Evolutionary conservation across 2,329 filamentous ascomycete genomes (phyloP).

Genomic region (Aureobasidium sp.): DNA sequence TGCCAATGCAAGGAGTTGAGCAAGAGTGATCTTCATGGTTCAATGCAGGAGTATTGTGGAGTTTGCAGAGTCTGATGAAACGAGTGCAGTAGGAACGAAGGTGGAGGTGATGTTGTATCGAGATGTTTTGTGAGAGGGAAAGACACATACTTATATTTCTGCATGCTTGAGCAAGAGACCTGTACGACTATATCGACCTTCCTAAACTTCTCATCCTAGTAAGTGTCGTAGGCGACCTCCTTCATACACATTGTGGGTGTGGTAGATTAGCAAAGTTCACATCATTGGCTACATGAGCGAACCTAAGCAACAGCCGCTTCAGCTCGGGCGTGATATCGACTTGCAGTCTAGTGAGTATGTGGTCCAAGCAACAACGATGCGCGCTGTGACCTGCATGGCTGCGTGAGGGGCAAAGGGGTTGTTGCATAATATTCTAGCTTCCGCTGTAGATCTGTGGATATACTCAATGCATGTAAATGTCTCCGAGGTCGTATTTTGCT

Average conservation of each 20-base stretch:
- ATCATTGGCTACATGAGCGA: background rate
- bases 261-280: background rate
- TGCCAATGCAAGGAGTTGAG: constrained; percentile 16
- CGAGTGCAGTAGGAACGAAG: background rate
- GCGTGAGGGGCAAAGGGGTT: background rate
- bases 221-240: background rate
- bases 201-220: background rate
- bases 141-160: background rate
- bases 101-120: background rate
- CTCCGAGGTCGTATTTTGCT: background rate
- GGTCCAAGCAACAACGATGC: background rate
- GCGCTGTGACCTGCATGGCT: background rate
- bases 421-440: background rate
- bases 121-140: background rate
- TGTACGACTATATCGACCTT: background rate
- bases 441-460: background rate
- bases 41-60: background rate
- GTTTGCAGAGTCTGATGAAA: background rate
- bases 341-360: background rate
- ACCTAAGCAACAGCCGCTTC: background rate
- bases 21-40: constrained; percentile 13
- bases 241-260: background rate
- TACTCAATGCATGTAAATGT: background rate
- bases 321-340: background rate
- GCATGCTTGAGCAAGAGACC: background rate